A percentile compares a stretch with the other conserved stretches of the same genome.
phyloP scores from a whole-genome alignment of 2,329 filamentous ascomycete genomes.

The Stemphylium vesicarium region DNA sequence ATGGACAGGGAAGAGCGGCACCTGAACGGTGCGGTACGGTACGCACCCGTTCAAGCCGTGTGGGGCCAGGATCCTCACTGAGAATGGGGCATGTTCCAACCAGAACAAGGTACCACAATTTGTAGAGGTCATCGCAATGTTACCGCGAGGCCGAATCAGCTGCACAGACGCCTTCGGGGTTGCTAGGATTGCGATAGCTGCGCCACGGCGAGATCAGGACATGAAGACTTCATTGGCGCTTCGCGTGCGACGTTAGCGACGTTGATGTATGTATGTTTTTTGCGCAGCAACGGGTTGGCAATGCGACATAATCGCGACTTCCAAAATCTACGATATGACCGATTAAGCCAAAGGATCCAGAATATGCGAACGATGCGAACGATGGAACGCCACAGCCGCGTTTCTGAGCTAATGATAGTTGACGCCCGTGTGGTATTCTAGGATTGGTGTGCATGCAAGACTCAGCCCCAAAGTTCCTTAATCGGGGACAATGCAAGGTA shows the following conservation, averaged over 20 bases:
- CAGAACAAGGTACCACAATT: slow-evolving; percentile 4
- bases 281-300: slow-evolving; percentile 7
- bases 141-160: slow-evolving; percentile 1
- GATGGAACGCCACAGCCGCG: slow-evolving; percentile 13
- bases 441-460: slow-evolving; percentile 26
- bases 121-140: neutral
- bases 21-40: neutral
- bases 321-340: slow-evolving; percentile 1
- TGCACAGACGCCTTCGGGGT: neutral
- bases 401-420: slow-evolving; percentile 41
- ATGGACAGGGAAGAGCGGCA: neutral
- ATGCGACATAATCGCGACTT: slow-evolving; percentile 9
- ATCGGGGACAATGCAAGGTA: slow-evolving; percentile 21
- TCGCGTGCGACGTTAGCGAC: neutral
- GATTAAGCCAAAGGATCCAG: neutral
- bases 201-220: slow-evolving; percentile 4
- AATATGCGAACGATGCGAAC: slow-evolving; percentile 17
- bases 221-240: slow-evolving; percentile 1
- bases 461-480: slow-evolving; percentile 41
- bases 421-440: slow-evolving; percentile 31
- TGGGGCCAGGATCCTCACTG: slow-evolving; percentile 3
- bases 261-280: neutral
- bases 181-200: neutral
- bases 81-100: slow-evolving; percentile 4
- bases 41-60: slow-evolving; percentile 1